phyloP scores from a whole-genome alignment of 768 basidiomycete genomes.

The Hemileccinum rubropunctum region DNA sequence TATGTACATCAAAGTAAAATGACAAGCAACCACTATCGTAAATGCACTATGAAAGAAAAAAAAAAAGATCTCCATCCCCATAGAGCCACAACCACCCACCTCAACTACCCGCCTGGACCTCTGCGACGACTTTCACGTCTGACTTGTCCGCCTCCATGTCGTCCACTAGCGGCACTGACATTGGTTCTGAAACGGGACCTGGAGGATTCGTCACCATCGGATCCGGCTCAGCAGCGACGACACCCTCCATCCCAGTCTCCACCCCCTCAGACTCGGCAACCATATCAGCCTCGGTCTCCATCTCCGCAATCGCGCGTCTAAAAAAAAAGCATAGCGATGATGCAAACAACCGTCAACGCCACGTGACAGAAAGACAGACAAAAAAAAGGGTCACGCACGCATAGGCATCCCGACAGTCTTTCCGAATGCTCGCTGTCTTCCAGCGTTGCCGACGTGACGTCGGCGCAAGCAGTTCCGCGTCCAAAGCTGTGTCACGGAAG shows the following conservation, averaged over 20 bases:
- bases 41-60: too few relatives aligned
- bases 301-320: constrained; percentile 46
- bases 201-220: too few relatives aligned
- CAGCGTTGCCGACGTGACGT: constrained; percentile 56
- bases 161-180: too few relatives aligned
- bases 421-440: constrained; percentile 49
- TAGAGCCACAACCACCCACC: too few relatives aligned
- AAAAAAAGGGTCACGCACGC: constrained; percentile 40
- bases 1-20: too few relatives aligned
- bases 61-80: too few relatives aligned
- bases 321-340: not conserved
- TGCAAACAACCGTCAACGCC: not conserved
- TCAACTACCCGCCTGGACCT: too few relatives aligned
- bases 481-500: constrained; percentile 48
- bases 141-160: too few relatives aligned
- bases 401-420: constrained; percentile 61
- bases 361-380: not conserved
- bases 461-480: constrained; percentile 56
- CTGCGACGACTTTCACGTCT: too few relatives aligned
- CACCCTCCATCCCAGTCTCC: not conserved
- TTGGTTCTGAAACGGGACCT: too few relatives aligned
- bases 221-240: too few relatives aligned
- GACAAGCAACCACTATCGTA: too few relatives aligned
- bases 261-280: not conserved
- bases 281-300: constrained; percentile 39